Evolutionary conservation across 805 yeast genomes (phyloP).

Genomic region (Alloascoidea hylecoeti): DNA sequence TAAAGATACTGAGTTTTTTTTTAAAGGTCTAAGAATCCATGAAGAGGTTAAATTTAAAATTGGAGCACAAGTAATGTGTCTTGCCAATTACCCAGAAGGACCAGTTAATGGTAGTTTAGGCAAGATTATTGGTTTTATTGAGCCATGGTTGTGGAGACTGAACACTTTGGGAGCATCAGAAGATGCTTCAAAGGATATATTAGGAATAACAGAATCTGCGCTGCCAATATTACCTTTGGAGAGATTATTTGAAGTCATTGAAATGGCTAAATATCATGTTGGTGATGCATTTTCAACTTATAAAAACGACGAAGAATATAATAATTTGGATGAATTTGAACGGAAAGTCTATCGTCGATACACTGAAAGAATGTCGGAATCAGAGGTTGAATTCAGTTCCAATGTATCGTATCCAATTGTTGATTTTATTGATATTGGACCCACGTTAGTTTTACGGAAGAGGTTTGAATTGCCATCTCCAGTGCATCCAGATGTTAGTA

Average conservation of each 20-base stretch:
- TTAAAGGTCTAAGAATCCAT: slow-evolving; percentile 52
- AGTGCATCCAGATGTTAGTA: slow-evolving; percentile 6
- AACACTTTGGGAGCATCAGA: too few species aligned
- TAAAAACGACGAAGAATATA: neutral
- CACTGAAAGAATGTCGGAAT: neutral
- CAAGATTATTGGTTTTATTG: slow-evolving; percentile 39
- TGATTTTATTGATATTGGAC: slow-evolving; percentile 2
- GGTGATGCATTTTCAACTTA: neutral
- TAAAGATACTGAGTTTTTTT: slow-evolving; percentile 20
- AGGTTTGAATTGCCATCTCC: slow-evolving; percentile 2
- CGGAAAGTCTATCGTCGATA: neutral
- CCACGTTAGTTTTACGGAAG: neutral
- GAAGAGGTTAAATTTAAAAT: slow-evolving; percentile 38
- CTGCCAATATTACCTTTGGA: neutral
- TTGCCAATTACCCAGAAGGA: slow-evolving; percentile 58
- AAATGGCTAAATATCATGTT: neutral
- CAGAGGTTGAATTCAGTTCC: too few species aligned
- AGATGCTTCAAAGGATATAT: neutral
- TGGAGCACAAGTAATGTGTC: slow-evolving; percentile 75
- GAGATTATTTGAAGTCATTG: neutral
- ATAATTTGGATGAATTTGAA: neutral
- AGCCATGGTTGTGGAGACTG: neutral
- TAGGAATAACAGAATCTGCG: neutral
- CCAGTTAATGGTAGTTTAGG: slow-evolving; percentile 74
- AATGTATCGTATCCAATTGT: neutral